Percentiles rank a stretch among this genome's conserved stretches.
phyloP scores from a whole-genome alignment of 106 monocot genomes.

The Dendrobium nobile region DNA sequence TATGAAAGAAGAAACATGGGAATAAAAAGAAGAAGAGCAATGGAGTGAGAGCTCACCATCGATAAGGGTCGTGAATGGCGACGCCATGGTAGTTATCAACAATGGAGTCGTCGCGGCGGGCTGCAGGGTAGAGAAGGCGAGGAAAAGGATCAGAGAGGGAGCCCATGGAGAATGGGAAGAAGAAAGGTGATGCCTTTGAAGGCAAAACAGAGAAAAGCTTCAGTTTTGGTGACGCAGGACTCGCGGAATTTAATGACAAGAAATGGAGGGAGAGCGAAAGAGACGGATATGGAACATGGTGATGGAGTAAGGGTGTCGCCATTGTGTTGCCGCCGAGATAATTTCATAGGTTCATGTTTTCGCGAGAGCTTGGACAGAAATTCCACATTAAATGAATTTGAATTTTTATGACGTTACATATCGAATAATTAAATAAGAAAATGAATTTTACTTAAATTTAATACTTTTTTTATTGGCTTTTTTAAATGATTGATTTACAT shows the following conservation, averaged over 20 bases:
- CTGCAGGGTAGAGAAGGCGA: slow-evolving; percentile 58
- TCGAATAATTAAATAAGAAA: too few relatives aligned
- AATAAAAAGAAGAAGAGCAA: too few relatives aligned
- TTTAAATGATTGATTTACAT: too few relatives aligned
- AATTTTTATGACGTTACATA: too few relatives aligned
- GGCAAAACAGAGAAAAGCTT: not conserved
- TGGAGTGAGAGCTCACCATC: slow-evolving; percentile 41
- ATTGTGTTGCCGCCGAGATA: not conserved
- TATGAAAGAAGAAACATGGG: not conserved
- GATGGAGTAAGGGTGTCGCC: slow-evolving; percentile 6
- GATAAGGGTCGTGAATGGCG: slow-evolving; percentile 77
- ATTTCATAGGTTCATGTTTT: not conserved
- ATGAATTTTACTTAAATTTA: not conserved
- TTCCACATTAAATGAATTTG: too few relatives aligned
- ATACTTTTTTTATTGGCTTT: too few relatives aligned
- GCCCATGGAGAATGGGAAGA: slow-evolving; percentile 29
- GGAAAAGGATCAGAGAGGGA: slow-evolving; percentile 27
- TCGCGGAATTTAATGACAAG: too few relatives aligned
- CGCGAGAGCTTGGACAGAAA: not conserved
- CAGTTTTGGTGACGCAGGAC: too few relatives aligned
- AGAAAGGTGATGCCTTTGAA: not conserved
- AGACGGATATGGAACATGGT: not conserved
- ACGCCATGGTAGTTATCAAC: slow-evolving; percentile 78
- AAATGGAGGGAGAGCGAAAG: not conserved
- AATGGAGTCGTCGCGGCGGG: slow-evolving; percentile 72